These are phyloP conservation scores for Podospora didyma DNA, from an alignment of 495 filamentous ascomycete genomes.

Conservation along the genomic window DNA sequence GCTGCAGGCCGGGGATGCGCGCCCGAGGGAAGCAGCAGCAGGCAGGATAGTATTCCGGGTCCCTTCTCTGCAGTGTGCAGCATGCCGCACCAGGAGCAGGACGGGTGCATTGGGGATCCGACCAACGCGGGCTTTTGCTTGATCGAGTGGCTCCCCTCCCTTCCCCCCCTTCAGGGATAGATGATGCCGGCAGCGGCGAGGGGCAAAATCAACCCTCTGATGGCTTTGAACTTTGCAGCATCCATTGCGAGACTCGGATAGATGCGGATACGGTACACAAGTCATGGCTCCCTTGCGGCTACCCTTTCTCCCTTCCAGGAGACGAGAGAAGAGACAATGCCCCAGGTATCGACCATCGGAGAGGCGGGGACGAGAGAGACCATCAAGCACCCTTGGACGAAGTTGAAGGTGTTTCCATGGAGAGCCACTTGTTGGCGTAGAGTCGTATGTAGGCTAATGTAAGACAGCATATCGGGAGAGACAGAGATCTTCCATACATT, in stretches of 20 bases:
- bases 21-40: not conserved
- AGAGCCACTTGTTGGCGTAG: not conserved
- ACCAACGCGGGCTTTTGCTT: slow-evolving; percentile 9
- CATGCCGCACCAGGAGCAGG: slow-evolving; percentile 1
- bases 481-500: slow-evolving; percentile 21
- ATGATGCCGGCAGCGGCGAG: not conserved
- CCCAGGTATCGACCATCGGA: not conserved
- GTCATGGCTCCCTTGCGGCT: not conserved
- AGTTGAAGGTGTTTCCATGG: not conserved
- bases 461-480: slow-evolving; percentile 18
- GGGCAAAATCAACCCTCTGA: not conserved
- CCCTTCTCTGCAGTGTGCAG: not conserved
- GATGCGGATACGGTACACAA: not conserved
- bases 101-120: slow-evolving; percentile 1
- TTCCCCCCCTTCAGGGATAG: not conserved
- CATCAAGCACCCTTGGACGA: not conserved
- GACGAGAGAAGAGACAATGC: too few relatives aligned
- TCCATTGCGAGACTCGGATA: too few relatives aligned
- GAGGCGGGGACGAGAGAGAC: not conserved
- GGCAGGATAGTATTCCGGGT: not conserved
- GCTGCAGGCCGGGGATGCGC: not conserved
- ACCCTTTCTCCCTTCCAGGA: too few relatives aligned
- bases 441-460: slow-evolving; percentile 17
- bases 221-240: too few relatives aligned
- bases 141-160: slow-evolving; percentile 12